A percentile compares a stretch with the other conserved stretches of the same genome.
Evolutionary conservation across 2,329 filamentous ascomycete genomes (phyloP).

Genomic region (Neonectria hederae): DNA sequence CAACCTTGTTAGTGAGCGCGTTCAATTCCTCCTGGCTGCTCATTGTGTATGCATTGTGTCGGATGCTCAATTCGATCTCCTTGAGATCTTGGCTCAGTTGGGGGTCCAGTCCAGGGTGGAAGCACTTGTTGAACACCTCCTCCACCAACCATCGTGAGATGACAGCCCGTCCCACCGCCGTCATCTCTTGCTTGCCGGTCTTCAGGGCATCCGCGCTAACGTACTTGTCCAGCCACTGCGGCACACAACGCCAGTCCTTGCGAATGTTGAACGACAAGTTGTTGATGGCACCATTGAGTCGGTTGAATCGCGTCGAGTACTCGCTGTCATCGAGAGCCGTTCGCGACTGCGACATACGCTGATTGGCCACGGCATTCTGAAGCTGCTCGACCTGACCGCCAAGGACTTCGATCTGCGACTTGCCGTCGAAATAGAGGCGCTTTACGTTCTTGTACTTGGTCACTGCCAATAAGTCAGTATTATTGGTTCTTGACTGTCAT

Average conservation of each 20-base stretch:
- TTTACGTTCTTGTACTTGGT: slow-evolving; percentile 99
- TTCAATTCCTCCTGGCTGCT: slow-evolving; percentile 89
- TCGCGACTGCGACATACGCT: slow-evolving; percentile 91
- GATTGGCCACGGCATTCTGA: slow-evolving; percentile 97
- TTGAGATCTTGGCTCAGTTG: slow-evolving; percentile 82
- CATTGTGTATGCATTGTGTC: slow-evolving; percentile 76
- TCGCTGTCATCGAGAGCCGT: slow-evolving; percentile 96
- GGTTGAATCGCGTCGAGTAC: slow-evolving; percentile 87
- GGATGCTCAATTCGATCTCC: slow-evolving; percentile 86
- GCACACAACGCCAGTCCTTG: slow-evolving; percentile 89
- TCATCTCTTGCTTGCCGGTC: slow-evolving; percentile 97
- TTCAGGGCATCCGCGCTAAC: slow-evolving; percentile 87
- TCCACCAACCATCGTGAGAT: slow-evolving; percentile 92
- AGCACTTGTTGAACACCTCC: slow-evolving; percentile 89
- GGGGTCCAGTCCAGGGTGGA: slow-evolving; percentile 87
- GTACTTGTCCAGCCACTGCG: slow-evolving; percentile 79
- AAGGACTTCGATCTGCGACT: slow-evolving; percentile 88
- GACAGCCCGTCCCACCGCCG: slow-evolving; percentile 87
- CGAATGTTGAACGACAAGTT: slow-evolving; percentile 96
- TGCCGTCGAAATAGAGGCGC: slow-evolving; percentile 95
- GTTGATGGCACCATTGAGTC: slow-evolving; percentile 92
- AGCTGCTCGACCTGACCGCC: slow-evolving; percentile 89
- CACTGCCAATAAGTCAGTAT: slow-evolving; percentile 62
- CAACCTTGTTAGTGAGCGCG: slow-evolving; percentile 84
- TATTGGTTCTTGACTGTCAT: neutral